Evolutionary conservation across 306 rosid genomes (phyloP).

Genomic region (Amphicarpaea edgeworthii): DNA sequence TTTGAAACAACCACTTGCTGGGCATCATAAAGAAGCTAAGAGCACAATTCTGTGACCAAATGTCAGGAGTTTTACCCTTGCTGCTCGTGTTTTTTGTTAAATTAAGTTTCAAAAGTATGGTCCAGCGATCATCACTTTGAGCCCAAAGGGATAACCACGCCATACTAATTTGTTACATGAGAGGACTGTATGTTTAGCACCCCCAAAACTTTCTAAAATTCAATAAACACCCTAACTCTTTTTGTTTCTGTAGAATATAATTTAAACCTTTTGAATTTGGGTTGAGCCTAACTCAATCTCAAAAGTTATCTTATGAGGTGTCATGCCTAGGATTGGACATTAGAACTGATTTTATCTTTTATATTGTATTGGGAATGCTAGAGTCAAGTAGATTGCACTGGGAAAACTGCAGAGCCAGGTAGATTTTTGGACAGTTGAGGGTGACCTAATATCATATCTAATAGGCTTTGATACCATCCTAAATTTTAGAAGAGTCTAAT

Average conservation of each 20-base stretch:
- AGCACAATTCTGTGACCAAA: conserved; percentile 10
- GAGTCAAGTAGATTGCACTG: background rate
- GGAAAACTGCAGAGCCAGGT: background rate
- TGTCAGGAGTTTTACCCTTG: conserved; percentile 1
- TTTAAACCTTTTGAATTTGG: background rate
- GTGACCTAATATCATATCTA: background rate
- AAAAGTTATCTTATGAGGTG: background rate
- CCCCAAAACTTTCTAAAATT: background rate
- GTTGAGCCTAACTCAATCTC: background rate
- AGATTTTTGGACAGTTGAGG: background rate
- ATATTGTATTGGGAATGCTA: background rate
- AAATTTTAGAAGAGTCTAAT: background rate
- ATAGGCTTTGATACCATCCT: background rate
- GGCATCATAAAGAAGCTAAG: conserved; percentile 17
- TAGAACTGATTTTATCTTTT: background rate
- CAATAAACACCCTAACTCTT: background rate
- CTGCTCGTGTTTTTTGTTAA: conserved; percentile 23
- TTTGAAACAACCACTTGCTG: conserved; percentile 30
- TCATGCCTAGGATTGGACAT: background rate
- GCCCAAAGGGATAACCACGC: background rate
- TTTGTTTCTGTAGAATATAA: background rate
- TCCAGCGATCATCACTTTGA: conserved; percentile 1
- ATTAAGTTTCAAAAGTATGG: conserved; percentile 31
- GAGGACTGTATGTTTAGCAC: background rate
- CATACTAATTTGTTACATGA: background rate